Evolutionary conservation across 1,284 basidiomycete genomes (phyloP), one percentile per base, ranked within the genome.

Genomic region (Cryptococcus sp.): DNA sequence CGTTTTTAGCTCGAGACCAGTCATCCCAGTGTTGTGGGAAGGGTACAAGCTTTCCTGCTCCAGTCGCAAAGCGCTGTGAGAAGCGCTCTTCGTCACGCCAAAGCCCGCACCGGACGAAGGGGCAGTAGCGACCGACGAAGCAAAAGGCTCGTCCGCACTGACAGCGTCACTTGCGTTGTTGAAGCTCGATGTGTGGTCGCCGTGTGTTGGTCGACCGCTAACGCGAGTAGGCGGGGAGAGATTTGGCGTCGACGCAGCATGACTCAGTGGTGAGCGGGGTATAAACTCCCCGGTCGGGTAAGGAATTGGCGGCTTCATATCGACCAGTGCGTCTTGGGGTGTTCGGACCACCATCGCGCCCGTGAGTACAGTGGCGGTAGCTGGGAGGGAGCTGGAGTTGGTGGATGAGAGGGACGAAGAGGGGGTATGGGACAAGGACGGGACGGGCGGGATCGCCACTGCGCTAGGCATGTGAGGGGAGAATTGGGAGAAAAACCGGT

Each of bases 301-400:
- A 5, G 30, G 8, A 5, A 8, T 5, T 35, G 53, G 35, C 20
- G 46, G 53, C 39, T 53, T 53, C 45, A 70, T 67, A 47, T 60
- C 61, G 45, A 45, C 51, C 11, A 61, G 62, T 27, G 67, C 69
- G 40, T 71, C 69, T 52, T 64, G 48, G 5, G 69, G 69, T 1
- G 67, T 71, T 47, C 63, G 55, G 8, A 71, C 69, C 13, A 69
- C 63, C 2, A 55, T 63, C 1, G 68, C 69, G 16, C 69, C 69
- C 13, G 20, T 19, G 39, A 47, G 43, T 6, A 22, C 35, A 38
- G 30, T 51, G 0, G 38, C 5, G 0, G 38, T 13, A n/a, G 39
- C 15, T 6, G 52, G 52, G 17, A 53, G 52, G 10, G 46, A 45
- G 3, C 45, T 22, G 35, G 15, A 23, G 45, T 16, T 30, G 15